phyloP scores from a whole-genome alignment of 2,329 filamentous ascomycete species.

The Thielaviopsis euricoi region DNA sequence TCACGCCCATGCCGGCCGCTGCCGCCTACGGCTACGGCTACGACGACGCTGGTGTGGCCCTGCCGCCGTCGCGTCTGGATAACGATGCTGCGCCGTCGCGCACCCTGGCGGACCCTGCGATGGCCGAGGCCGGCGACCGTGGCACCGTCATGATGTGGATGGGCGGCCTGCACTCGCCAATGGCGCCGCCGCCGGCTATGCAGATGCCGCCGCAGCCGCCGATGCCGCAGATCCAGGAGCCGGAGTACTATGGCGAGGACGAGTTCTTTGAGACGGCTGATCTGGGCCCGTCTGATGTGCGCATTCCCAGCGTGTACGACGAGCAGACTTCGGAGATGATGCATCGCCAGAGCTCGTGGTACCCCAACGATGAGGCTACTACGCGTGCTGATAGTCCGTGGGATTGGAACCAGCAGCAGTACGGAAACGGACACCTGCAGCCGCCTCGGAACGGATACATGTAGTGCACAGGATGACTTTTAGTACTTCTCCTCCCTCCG shows the following conservation, averaged over 20 bases:
- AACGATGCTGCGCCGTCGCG: neutral
- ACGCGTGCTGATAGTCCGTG: conserved; percentile 4
- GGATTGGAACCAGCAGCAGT: conserved; percentile 3
- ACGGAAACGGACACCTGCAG: neutral
- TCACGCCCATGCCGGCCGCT: neutral
- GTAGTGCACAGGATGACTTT: too few species aligned
- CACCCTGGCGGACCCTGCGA: neutral
- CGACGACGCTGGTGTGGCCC: neutral
- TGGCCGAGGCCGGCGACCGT: neutral
- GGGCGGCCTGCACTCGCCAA: conserved; percentile 4
- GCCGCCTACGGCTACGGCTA: conserved; percentile 4
- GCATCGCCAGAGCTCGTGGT: conserved; percentile 1
- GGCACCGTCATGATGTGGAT: conserved; percentile 11
- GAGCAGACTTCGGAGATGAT: neutral
- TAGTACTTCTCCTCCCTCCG: too few species aligned
- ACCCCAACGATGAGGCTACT: neutral
- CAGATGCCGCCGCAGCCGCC: conserved; percentile 1
- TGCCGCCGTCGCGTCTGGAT: neutral
- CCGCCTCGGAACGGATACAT: neutral
- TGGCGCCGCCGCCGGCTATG: neutral
- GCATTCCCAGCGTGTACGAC: conserved; percentile 5
- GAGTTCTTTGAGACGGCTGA: neutral
- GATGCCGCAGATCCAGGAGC: neutral
- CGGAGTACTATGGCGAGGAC: neutral
- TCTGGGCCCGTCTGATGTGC: neutral